These are phyloP conservation scores for Schrenkiella parvula DNA, from an alignment of 345 rosid species.

Conservation along the genomic window DNA sequence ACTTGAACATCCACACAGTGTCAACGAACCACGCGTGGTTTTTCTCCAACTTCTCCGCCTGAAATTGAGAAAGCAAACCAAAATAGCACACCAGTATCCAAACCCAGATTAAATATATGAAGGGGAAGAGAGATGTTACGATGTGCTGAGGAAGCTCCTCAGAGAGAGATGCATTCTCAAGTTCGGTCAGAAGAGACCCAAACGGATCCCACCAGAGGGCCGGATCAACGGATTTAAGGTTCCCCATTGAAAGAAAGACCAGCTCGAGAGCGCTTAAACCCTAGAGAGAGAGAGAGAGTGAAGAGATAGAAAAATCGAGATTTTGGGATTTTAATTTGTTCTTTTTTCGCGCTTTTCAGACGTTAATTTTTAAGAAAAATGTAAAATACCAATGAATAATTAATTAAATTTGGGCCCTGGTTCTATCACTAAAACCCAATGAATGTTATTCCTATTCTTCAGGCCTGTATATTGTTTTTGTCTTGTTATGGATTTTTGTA, in stretches of 20 bases:
- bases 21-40: constrained; percentile 68
- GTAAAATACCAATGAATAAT: neutral
- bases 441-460: neutral
- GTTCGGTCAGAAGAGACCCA: constrained; percentile 55
- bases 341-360: constrained; percentile 23
- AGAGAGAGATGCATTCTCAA: constrained; percentile 56
- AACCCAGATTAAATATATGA: neutral
- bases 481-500: neutral
- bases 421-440: neutral
- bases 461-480: neutral
- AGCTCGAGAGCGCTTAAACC: constrained; percentile 38
- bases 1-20: constrained; percentile 51
- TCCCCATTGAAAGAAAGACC: constrained; percentile 41
- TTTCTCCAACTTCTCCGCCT: constrained; percentile 51
- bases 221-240: constrained; percentile 52
- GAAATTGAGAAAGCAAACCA: constrained; percentile 4
- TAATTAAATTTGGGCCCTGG: neutral
- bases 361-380: neutral
- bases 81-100: neutral
- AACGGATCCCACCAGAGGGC: constrained; percentile 87
- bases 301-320: neutral
- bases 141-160: constrained; percentile 52
- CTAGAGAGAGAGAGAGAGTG: constrained; percentile 22
- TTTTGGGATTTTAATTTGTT: constrained; percentile 4
- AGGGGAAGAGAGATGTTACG: constrained; percentile 33